phyloP scores from a whole-genome alignment of 495 filamentous ascomycete species.

The Hypoxylon trugodes region DNA sequence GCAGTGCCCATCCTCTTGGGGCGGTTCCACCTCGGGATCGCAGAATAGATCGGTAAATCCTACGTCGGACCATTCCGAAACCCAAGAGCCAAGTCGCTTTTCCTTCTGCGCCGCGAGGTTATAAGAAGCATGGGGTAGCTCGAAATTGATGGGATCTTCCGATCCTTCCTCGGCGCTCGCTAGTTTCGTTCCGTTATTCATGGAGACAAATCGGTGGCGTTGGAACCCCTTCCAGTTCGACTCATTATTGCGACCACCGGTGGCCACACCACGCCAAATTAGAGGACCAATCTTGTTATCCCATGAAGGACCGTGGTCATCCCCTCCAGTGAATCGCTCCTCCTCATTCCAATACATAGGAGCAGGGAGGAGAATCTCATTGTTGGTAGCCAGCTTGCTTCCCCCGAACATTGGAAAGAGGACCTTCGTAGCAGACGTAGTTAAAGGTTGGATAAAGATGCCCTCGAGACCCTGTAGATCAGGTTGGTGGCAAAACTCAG shows the following conservation, averaged over 20 bases:
- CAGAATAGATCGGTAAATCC: slow-evolving; percentile 61
- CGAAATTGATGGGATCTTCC: slow-evolving; percentile 50
- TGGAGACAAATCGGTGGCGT: slow-evolving; percentile 72
- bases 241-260: slow-evolving; percentile 65
- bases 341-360: slow-evolving; percentile 79
- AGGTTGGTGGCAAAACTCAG: slow-evolving; percentile 71
- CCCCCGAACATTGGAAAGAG: slow-evolving; percentile 76
- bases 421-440: slow-evolving; percentile 59
- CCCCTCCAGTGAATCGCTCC: slow-evolving; percentile 69
- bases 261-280: slow-evolving; percentile 75
- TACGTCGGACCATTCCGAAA: slow-evolving; percentile 52
- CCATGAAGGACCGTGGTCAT: slow-evolving; percentile 61
- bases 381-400: slow-evolving; percentile 76
- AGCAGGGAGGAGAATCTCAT: slow-evolving; percentile 77
- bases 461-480: slow-evolving; percentile 67
- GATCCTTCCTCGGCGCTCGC: slow-evolving; percentile 48
- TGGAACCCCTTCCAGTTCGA: slow-evolving; percentile 72
- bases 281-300: slow-evolving; percentile 60
- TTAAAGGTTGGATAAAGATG: slow-evolving; percentile 70
- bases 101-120: slow-evolving; percentile 47
- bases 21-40: slow-evolving; percentile 37
- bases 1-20: slow-evolving; percentile 51
- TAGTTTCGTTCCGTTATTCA: slow-evolving; percentile 70
- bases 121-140: slow-evolving; percentile 48
- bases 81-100: slow-evolving; percentile 50